Evolutionary conservation across 345 rosid genomes (phyloP), one percentile per base, ranked within the genome.

Genomic region (Pistacia vera): DNA sequence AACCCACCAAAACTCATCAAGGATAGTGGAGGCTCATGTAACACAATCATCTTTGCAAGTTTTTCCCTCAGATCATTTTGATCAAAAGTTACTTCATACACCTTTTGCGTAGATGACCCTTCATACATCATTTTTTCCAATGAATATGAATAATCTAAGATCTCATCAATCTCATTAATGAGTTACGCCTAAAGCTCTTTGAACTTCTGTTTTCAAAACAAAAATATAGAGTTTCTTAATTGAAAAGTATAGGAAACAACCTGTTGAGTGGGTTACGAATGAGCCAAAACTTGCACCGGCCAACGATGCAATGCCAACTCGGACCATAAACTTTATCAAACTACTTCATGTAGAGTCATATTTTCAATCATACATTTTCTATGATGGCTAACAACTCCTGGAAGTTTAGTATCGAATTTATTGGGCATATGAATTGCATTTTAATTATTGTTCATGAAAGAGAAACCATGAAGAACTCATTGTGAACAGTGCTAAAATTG

Each of bases 271-370:
- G n/a, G n/a, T n/a, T 73, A 94, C 96, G 70, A 83, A 94, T 11
- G 98, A 91, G 44, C 98, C 98, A 57, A 92, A 94, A 86, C 84
- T 88, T 76, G 90, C 25, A 25, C 25, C 25, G 85, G 11, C 97
- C 98, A 80, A 94, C 97, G 2, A 94, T 92, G 83, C 98, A 94
- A 79, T 94, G 98, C 98, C 98, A 94, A 58, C 97, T 93, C 66
- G 98, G 94, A 55, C 98, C 97, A 83, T 90, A 94, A 67, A 81
- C 89, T 81, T 92, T 88, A 72, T 94, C 98, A 67, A 94, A 94
- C 72, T 94, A 97, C 97, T 92, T 90, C 87, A 81, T 20, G 3
- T 33, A 58, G 17, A 51, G 3, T 49, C 9, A 41, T 8, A 41
- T 41, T 41, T 41, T 5, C 44, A 41, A 41, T 8, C 44, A 41